Evolutionary conservation across 805 yeast species (phyloP), one percentile per base, ranked within the genome.

Genomic region (Yamadazyma insecticola): DNA sequence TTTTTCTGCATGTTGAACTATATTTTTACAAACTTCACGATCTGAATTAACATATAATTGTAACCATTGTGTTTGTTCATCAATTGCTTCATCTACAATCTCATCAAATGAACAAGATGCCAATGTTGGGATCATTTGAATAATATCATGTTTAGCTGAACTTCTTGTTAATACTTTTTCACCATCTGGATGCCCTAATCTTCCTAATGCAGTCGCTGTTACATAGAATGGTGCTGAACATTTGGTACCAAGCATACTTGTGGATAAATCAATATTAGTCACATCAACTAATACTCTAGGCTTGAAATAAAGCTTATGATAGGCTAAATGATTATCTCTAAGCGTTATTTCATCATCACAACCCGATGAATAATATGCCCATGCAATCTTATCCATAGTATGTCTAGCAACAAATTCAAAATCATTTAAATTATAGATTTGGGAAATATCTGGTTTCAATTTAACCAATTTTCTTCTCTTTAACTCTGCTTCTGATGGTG

Each of bases 361-460:
- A 7, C 90, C 97, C 21, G 88, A 76, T 4, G 94, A 81, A 53
- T 88, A 90, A 57, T 90, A 90, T 10, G 92, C 92, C 94, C 97
- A 85, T 0, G 92, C 97, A 12, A 55, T 54, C 30, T 75, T 77
- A 18, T 85, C 73, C 68, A 90, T 65, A 20, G 85, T 81, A 37
- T 78, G 73, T 30, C 86, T 70, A 3, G 97, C 97, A 26, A 90
- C 76, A 45, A 74, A 72, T 55, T 90, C 97, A 51, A 90, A 88
- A 55, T 90, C 97, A 46, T 77, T 80, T 37, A 86, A 47, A 48
- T 92, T 90, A 51, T 78, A 76, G 36, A 89, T 71, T 45, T 76
- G 78, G 6, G 74, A 64, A 23, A 90, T 50, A 11, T 77, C 78
- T 2, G 97, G 97, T 56, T 74, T 76, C 35, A 66, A 60, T 20